Conservation (phyloP, 345 rosid species). For the Sapria himalayana region DNA sequence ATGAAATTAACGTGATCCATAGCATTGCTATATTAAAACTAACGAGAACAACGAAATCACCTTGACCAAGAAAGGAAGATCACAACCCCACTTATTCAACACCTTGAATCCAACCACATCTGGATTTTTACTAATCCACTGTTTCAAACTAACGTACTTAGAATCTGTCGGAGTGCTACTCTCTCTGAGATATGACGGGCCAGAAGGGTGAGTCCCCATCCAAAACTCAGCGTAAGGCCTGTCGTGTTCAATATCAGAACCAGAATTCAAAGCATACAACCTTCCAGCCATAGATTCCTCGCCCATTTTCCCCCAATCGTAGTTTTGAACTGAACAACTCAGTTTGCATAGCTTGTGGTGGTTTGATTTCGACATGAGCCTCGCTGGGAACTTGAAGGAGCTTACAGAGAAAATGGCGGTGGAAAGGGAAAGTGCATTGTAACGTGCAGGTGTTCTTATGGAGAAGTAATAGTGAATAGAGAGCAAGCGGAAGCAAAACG, state of each 20-base stretch:
- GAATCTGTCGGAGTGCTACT: not conserved
- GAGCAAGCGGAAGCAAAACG: too few relatives aligned
- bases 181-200: conserved; percentile 53
- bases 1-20: too few relatives aligned
- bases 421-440: too few relatives aligned
- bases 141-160: conserved; percentile 24
- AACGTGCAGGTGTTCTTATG: too few relatives aligned
- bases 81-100: conserved; percentile 71
- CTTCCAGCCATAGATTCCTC: conserved; percentile 46
- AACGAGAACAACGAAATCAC: too few relatives aligned
- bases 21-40: too few relatives aligned
- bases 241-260: conserved; percentile 16
- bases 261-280: conserved; percentile 39
- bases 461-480: too few relatives aligned
- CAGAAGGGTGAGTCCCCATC: conserved; percentile 85
- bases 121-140: conserved; percentile 57
- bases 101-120: conserved; percentile 54
- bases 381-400: too few relatives aligned
- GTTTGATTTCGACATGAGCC: too few relatives aligned
- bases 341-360: conserved; percentile 27
- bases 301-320: conserved; percentile 73
- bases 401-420: too few relatives aligned
- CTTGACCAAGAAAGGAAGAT: conserved; percentile 97
- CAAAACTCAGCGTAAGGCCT: conserved; percentile 61
- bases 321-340: conserved; percentile 54